Percentiles rank a stretch among this genome's conserved stretches.
Evolutionary conservation across 2,329 filamentous ascomycete genomes (phyloP).

Genomic region (Trichoderma cornu-damae): DNA sequence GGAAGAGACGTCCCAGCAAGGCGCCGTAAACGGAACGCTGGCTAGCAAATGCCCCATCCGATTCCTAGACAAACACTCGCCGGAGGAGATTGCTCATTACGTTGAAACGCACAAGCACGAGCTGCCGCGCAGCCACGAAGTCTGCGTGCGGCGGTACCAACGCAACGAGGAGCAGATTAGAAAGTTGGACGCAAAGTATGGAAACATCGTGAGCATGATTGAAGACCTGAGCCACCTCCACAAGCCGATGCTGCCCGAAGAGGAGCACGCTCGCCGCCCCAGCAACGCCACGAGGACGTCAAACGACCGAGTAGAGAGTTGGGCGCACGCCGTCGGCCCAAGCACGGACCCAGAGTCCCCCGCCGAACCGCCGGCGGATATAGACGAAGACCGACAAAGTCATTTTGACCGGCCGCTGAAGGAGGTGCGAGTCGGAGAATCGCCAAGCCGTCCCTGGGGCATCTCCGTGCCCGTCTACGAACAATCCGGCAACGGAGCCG

Average conservation of each 20-base stretch:
- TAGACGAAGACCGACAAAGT: slow-evolving; percentile 55
- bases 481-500: slow-evolving; percentile 32
- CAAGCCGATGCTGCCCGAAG: slow-evolving; percentile 71
- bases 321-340: slow-evolving; percentile 72
- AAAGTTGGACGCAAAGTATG: slow-evolving; percentile 91
- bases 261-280: slow-evolving; percentile 41
- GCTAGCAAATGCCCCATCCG: slow-evolving; percentile 80
- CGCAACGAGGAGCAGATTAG: slow-evolving; percentile 78
- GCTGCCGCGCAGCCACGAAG: slow-evolving; percentile 85
- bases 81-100: slow-evolving; percentile 88
- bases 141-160: slow-evolving; percentile 87
- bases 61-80: slow-evolving; percentile 85
- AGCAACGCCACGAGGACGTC: slow-evolving; percentile 49
- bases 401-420: slow-evolving; percentile 82
- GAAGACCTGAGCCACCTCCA: slow-evolving; percentile 83
- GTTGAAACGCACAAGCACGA: slow-evolving; percentile 95
- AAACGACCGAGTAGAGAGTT: slow-evolving; percentile 72
- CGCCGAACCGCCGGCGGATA: slow-evolving; percentile 34
- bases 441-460: slow-evolving; percentile 88
- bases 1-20: slow-evolving; percentile 51
- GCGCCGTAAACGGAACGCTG: slow-evolving; percentile 46
- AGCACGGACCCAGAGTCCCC: slow-evolving; percentile 35
- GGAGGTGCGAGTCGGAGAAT: slow-evolving; percentile 89
- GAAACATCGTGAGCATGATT: slow-evolving; percentile 89
- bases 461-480: slow-evolving; percentile 69